Evolutionary conservation across 2,329 filamentous ascomycete species (phyloP), one percentile per base, ranked within the genome.

Genomic region (Cladosporium sp.): DNA sequence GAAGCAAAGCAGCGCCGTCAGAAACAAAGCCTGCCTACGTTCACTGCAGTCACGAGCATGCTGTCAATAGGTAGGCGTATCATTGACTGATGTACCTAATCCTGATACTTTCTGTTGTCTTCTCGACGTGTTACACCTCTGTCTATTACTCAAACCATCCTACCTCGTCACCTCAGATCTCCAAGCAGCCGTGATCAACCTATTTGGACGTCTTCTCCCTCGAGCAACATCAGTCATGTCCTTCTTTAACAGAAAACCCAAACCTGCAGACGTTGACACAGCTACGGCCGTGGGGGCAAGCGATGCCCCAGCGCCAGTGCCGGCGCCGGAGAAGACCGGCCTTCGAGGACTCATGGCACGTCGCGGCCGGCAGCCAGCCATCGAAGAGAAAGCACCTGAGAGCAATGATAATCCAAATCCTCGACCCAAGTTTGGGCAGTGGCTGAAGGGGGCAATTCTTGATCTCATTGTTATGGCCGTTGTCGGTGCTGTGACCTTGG

Each of bases 401-500:
- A 45, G 61, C 40, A 58, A 58, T 32, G 61, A 58, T 58, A 64
- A 70, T 51, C 79, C 81, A 74, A 71, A 72, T 1, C 70, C 64
- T 2, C 72, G 77, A 9, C 84, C 84, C 2, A 77, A 72, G 2
- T 85, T 88, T 58, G 83, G 84, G 3, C 82, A 85, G 63, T 88
- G 85, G 85, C 66, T 87, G 58, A 86, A 84, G 66, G 74, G 75
- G 8, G 85, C 82, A 4, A 83, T 80, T 75, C 69, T 86, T 10
- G 85, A 88, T 62, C 77, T 88, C 49, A 48, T 85, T 16, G 86
- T 83, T 32, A 87, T 88, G 83, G 71, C 73, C 8, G 66, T 72
- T 19, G 80, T 88, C 76, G 84, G 85, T 9, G 80, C 77, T 10
- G 70, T 87, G 44, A 84, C 84, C 13, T 75, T 88, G 0, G 84